Conservation (phyloP, 1,284 basidiomycete species). For the Ceratobasidium sp. region DNA sequence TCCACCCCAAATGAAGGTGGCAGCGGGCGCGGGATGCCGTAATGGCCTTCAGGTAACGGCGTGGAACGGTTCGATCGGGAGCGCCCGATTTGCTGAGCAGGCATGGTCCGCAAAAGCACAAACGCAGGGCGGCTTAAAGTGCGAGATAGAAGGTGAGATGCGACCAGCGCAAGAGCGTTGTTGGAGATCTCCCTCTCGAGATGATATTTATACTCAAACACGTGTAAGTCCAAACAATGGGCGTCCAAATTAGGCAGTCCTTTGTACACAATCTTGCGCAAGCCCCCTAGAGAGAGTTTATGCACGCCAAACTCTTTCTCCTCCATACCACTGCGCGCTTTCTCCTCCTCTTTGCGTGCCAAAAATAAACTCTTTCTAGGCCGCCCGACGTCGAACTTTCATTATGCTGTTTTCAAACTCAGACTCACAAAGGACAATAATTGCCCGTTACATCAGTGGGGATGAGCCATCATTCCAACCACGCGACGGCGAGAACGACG, state of each 20-base stretch:
- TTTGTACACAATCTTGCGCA: not conserved
- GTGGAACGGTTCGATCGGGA: not conserved
- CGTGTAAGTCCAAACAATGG: not conserved
- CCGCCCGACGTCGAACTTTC: not conserved
- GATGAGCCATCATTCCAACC: not conserved
- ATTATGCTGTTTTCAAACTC: not conserved
- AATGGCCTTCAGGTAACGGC: not conserved
- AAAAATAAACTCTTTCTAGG: too few relatives aligned
- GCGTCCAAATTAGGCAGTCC: not conserved
- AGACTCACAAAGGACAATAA: not conserved
- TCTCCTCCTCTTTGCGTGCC: too few relatives aligned
- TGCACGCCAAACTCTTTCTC: not conserved
- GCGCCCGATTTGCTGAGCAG: not conserved
- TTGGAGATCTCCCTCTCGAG: not conserved
- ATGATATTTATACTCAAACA: not conserved
- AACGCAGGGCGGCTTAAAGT: not conserved
- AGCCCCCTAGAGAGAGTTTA: not conserved
- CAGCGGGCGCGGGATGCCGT: not conserved
- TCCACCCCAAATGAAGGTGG: not conserved
- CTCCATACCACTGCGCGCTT: not conserved
- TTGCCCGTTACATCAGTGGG: not conserved
- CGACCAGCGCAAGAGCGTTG: not conserved
- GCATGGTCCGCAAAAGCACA: not conserved
- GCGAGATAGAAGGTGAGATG: not conserved
- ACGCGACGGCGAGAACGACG: too few relatives aligned